These are phyloP conservation scores for Candida montana DNA, from an alignment of 805 yeast genomes.

Conservation along the genomic window DNA sequence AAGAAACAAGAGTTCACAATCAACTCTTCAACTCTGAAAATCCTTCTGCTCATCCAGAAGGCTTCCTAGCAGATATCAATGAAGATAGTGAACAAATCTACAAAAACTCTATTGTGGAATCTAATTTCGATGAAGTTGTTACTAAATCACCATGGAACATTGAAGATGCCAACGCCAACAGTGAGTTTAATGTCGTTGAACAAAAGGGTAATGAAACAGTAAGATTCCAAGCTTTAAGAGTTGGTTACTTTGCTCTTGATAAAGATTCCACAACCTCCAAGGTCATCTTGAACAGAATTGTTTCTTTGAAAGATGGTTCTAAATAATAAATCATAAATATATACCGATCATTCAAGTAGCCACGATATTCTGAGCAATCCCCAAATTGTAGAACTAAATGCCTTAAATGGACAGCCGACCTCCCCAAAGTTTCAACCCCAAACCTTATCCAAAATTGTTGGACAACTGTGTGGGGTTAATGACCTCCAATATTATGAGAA, in stretches of 20 bases:
- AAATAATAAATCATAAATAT: not conserved
- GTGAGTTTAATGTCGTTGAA: slow-evolving; percentile 69
- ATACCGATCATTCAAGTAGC: too few species aligned
- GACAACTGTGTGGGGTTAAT: not conserved
- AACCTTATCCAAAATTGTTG: not conserved
- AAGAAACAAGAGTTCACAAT: slow-evolving; percentile 82
- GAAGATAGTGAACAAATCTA: slow-evolving; percentile 68
- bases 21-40: slow-evolving; percentile 87
- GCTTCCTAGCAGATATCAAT: slow-evolving; percentile 80
- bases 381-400: too few species aligned
- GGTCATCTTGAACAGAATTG: slow-evolving; percentile 83
- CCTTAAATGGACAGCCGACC: too few species aligned
- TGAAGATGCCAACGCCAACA: slow-evolving; percentile 46
- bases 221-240: slow-evolving; percentile 96
- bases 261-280: slow-evolving; percentile 59
- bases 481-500: too few species aligned
- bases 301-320: slow-evolving; percentile 70
- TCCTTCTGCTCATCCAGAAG: slow-evolving; percentile 84
- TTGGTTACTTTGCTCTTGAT: slow-evolving; percentile 92
- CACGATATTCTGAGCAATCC: too few species aligned
- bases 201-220: slow-evolving; percentile 68
- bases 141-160: slow-evolving; percentile 72
- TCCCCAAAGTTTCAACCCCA: too few species aligned
- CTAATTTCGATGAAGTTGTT: slow-evolving; percentile 64
- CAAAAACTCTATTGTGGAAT: slow-evolving; percentile 68